These are phyloP conservation scores for Serendipita indica DNA, from an alignment of 768 basidiomycete species.

Conservation along the genomic window DNA sequence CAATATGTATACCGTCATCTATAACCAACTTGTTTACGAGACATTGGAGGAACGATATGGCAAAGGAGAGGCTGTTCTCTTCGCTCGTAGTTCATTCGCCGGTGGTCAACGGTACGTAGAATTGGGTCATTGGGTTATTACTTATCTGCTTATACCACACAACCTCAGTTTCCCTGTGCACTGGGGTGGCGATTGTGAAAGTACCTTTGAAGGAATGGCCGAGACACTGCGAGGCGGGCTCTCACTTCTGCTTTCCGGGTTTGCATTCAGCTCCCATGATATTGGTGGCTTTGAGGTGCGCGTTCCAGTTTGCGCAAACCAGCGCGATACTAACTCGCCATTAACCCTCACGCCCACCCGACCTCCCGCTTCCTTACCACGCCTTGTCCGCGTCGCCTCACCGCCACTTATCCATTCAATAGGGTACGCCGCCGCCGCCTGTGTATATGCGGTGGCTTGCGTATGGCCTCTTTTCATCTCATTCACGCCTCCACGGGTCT, in stretches of 20 bases:
- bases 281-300: slow-evolving; percentile 55
- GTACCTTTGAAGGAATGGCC: slow-evolving; percentile 65
- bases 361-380: not conserved
- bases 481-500: slow-evolving; percentile 59
- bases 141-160: not conserved
- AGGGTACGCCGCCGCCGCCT: slow-evolving; percentile 52
- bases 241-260: slow-evolving; percentile 53
- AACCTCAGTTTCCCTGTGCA: slow-evolving; percentile 22
- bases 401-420: too few species aligned
- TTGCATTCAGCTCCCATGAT: slow-evolving; percentile 59
- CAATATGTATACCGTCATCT: slow-evolving; percentile 53
- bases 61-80: slow-evolving; percentile 49
- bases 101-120: slow-evolving; percentile 40
- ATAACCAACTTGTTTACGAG: slow-evolving; percentile 57
- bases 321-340: not conserved
- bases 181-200: slow-evolving; percentile 66
- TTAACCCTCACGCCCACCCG: not conserved
- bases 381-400: not conserved
- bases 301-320: not conserved
- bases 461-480: slow-evolving; percentile 62
- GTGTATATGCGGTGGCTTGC: slow-evolving; percentile 67
- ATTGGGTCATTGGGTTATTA: slow-evolving; percentile 12
- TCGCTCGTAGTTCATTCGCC: slow-evolving; percentile 50
- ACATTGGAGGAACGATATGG: slow-evolving; percentile 45
- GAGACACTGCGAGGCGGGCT: slow-evolving; percentile 52